Conservation (phyloP, 164 flowering plant genomes). For the Liriodendron chinense region DNA sequence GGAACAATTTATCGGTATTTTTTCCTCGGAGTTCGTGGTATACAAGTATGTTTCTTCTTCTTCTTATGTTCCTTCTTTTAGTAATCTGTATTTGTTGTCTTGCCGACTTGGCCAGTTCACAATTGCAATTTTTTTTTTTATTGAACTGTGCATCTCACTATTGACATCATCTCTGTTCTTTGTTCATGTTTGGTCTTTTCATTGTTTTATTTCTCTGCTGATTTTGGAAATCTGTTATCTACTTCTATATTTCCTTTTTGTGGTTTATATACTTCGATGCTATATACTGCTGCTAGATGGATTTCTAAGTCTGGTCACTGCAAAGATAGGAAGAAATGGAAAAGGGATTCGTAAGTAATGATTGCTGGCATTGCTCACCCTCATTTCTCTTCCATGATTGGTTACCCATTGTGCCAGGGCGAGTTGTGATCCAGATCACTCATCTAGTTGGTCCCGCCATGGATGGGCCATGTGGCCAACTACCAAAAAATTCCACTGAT, state of each 20-base stretch:
- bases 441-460: no score
- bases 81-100: neutral
- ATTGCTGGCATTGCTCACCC: no score
- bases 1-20: conserved; percentile 73
- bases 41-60: conserved; percentile 55
- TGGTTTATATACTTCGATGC: neutral
- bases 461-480: no score
- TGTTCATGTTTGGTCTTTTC: neutral
- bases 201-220: neutral
- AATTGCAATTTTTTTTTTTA: neutral
- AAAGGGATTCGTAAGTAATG: no score
- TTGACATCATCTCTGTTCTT: neutral
- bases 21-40: conserved; percentile 64
- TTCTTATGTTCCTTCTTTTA: neutral
- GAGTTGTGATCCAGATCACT: no score
- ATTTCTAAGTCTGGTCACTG: no score
- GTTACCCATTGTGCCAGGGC: no score
- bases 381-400: no score
- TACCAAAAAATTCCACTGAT: no score
- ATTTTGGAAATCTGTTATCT: neutral
- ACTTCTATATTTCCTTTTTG: neutral
- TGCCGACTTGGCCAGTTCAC: neutral
- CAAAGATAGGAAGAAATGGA: no score
- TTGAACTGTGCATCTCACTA: neutral
- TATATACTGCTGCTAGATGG: no score